Evolutionary conservation across 164 flowering plant species (phyloP).

Genomic region (Aristolochia californica): DNA sequence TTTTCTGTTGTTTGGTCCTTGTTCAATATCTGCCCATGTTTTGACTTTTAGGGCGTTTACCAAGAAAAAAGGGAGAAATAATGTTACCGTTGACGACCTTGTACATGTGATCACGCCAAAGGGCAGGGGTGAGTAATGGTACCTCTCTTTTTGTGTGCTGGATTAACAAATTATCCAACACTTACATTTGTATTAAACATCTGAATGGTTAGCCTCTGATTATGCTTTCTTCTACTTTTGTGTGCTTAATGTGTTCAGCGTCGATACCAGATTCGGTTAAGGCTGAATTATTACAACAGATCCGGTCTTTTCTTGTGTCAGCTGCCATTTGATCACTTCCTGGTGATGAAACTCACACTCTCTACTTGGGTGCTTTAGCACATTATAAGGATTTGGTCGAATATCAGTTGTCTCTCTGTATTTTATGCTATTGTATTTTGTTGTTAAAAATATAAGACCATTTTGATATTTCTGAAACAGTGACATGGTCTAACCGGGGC

Average conservation of each 20-base stretch:
- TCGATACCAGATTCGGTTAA: conserved; percentile 76
- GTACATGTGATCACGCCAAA: conserved; percentile 76
- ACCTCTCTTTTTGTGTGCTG: neutral
- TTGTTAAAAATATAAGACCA: too few species aligned
- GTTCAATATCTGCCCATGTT: neutral
- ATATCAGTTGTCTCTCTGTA: too few species aligned
- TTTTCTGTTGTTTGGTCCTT: neutral
- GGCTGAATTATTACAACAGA: conserved; percentile 75
- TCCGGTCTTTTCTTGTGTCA: conserved; percentile 49
- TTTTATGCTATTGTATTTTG: too few species aligned
- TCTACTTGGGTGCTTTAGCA: too few species aligned
- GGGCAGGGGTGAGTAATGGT: conserved; percentile 53
- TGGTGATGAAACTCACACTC: too few species aligned
- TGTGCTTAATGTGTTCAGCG: conserved; percentile 31
- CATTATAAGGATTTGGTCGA: too few species aligned
- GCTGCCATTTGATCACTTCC: conserved; percentile 32
- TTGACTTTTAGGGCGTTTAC: conserved; percentile 36
- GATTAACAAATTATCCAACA: too few species aligned
- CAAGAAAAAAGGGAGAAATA: conserved; percentile 77
- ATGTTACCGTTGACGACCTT: conserved; percentile 86
- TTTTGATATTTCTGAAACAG: too few species aligned
- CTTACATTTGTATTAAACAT: too few species aligned
- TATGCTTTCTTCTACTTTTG: neutral
- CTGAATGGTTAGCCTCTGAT: too few species aligned
- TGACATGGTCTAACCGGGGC: too few species aligned